phyloP scores from a whole-genome alignment of 495 filamentous ascomycete species.

The Corynascus novoguineensis region DNA sequence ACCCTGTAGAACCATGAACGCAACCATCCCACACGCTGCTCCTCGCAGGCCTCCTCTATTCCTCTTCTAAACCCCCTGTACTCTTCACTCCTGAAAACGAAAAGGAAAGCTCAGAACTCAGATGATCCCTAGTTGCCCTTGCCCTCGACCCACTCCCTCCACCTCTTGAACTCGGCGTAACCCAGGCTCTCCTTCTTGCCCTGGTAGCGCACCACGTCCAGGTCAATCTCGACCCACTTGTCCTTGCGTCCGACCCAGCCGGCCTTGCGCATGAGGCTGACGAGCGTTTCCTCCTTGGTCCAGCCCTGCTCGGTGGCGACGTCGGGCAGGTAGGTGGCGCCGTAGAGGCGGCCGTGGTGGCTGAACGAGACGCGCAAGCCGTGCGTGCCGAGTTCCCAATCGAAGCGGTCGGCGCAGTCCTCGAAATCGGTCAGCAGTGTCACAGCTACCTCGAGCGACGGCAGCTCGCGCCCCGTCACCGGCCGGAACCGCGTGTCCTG shows the following conservation, averaged over 20 bases:
- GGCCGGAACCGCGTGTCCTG: conserved; percentile 82
- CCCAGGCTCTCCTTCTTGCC: conserved; percentile 63
- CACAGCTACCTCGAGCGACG: conserved; percentile 61
- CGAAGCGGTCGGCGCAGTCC: conserved; percentile 62
- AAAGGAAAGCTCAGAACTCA: too few species aligned
- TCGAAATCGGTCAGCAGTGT: conserved; percentile 76
- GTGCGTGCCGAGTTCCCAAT: conserved; percentile 82
- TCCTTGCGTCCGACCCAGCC: conserved; percentile 68
- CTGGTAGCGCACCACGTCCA: conserved; percentile 74
- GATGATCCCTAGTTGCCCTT: not conserved
- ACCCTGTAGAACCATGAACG: not conserved
- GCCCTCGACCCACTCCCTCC: conserved; percentile 64
- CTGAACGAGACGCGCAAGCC: conserved; percentile 74
- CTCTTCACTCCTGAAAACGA: not conserved
- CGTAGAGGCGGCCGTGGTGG: conserved; percentile 60
- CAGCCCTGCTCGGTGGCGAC: conserved; percentile 90
- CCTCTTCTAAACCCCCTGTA: not conserved
- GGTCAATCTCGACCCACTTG: conserved; percentile 69
- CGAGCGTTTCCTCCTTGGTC: conserved; percentile 87
- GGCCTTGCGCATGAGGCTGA: conserved; percentile 89
- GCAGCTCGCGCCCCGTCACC: conserved; percentile 61
- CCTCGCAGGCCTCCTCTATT: not conserved
- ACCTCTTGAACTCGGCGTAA: conserved; percentile 69
- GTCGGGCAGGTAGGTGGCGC: conserved; percentile 87
- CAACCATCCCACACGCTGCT: not conserved